Conservation (phyloP, 1,139 yeast species). For the Suhomyces bribrorum region DNA sequence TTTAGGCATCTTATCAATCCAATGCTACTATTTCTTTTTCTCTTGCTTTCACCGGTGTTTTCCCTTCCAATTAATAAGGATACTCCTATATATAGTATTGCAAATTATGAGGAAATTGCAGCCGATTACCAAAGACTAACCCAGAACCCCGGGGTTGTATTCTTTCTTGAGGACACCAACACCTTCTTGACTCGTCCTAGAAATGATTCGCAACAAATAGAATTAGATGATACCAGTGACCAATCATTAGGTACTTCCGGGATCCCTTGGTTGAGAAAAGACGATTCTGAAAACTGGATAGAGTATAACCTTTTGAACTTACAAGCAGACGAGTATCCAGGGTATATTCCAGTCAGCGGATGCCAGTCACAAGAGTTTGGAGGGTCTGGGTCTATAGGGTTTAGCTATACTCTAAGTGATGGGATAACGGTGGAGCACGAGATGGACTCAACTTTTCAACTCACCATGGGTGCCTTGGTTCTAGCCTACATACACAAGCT, state of each 20-base stretch:
- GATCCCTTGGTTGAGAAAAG: background rate
- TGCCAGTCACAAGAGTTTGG: slow-evolving; percentile 28
- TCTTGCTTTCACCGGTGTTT: background rate
- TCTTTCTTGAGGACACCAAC: slow-evolving; percentile 6
- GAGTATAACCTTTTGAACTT: slow-evolving; percentile 14
- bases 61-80: background rate
- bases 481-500: background rate
- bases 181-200: slow-evolving; percentile 5
- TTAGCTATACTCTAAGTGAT: slow-evolving; percentile 11
- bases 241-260: background rate
- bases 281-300: slow-evolving; percentile 17
- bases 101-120: background rate
- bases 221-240: background rate
- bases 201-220: too few species aligned
- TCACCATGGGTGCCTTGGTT: background rate
- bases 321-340: slow-evolving; percentile 17
- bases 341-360: slow-evolving; percentile 25
- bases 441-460: background rate
- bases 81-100: background rate
- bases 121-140: slow-evolving; percentile 1
- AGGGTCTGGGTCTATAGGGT: slow-evolving; percentile 20
- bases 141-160: slow-evolving; percentile 1
- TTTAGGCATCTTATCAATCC: too few species aligned
- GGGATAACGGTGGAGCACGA: slow-evolving; percentile 2
- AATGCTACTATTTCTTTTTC: background rate